Evolutionary conservation across 805 yeast genomes (phyloP), one percentile per base, ranked within the genome.

Genomic region (Candida railenensis): DNA sequence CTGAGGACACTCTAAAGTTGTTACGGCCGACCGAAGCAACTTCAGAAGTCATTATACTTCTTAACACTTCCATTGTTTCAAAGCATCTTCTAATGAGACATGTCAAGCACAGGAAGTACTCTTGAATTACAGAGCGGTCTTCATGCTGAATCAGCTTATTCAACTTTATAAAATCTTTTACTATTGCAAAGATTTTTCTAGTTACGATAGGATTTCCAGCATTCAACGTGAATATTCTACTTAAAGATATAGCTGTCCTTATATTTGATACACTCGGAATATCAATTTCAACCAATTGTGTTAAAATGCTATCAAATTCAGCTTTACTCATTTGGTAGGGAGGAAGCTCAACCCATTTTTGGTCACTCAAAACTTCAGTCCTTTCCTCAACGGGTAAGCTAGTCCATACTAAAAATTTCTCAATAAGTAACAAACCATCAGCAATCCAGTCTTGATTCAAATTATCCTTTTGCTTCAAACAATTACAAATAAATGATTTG

Each of bases 81-180:
- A 84, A 81, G 47, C 90, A 83, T 38, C 86, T 72, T 58, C 96
- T 77, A 1, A 84, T 61, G 30, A 89, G 66, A 11, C 80, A 67
- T 0, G 81, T 70, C 18, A 83, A 20, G 4, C 34, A 5, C 43
- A 40, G 14, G n/a, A 15, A 11, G 19, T 16, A 40, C 22, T 68
- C 1, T 80, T 61, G 4, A 74, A 46, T 41, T 11, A n/a, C 18
- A 7, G 16, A 19, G 39, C 22, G 39, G 9, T 36, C 39, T 18
- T 16, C 19, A 16, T 36, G 7, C 8, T 16, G 22, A 9, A 12
- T 16, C 4, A 7, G 12, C 18, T 22, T 19, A 18, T 36, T 19
- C 21, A 36, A 36, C 18, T 12, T 36, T 11, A 36, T 20, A 4
- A 36, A 36, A 7, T 16, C 12, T 22, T 36, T 36, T 4, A 22